Base-by-base conservation (phyloP, 2,329 filamentous ascomycete genomes). In the Rasamsonia emersonii region DNA sequence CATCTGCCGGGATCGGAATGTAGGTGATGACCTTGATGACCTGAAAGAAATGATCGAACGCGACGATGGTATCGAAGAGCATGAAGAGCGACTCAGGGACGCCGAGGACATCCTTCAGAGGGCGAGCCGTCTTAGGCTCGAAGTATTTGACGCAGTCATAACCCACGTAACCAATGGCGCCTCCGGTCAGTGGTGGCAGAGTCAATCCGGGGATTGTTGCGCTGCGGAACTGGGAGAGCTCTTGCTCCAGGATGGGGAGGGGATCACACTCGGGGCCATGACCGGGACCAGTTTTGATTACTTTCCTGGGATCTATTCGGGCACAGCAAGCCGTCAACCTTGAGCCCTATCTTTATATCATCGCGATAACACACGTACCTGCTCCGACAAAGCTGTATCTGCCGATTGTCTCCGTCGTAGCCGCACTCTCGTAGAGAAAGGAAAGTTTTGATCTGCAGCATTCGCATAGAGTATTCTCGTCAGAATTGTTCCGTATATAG, bases 121-220 rank as follows among this genome's bases (percentile, higher is more conserved):
- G 77, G 30, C 86, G 75, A 16, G 79, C 79, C n/a, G 91, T 96
- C 71, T 88, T 93, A 40, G 91, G 91, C 68, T 98, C 91, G 47
- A 98, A 98, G 63, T 96, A 96, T 53, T 81, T 79, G 49, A 98
- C 85, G 59, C 91, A 98, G 57, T 98, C 91, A 54, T 98, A 98
- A 32, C 88, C 88, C 4, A 96, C 86, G 58, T 96, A 98, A 38
- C 91, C 91, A 49, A 98, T 86, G 9, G 88, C 91, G 30, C 91
- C 91, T 24, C 88, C 91, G 0, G 84, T 85, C 63, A 98, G 67
- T 16, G 85, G 83, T 31, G 91, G 91, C 21, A 98, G 71, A 48
- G 74, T 75, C 50, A 96, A 65, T 1, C 79, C 84, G 0, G 91
- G 88, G 3, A 98, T 76, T 24, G 83, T 75, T 19, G 86, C 82